Base-by-base conservation (phyloP, 805 yeast genomes). In the Lipomyces yamanashiensis region DNA sequence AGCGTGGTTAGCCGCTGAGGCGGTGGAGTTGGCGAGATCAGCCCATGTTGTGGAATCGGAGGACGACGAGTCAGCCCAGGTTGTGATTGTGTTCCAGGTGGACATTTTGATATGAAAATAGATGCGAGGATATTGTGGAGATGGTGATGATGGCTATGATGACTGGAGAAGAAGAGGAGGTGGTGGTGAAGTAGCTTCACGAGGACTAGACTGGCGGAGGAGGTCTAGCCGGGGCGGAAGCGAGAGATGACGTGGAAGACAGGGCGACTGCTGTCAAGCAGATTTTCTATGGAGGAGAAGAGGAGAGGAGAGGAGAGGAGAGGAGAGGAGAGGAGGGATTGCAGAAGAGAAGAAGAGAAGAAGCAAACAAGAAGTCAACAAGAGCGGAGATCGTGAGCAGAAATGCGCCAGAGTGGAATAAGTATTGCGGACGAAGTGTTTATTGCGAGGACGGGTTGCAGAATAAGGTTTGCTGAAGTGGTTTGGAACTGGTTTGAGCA, bases 1-100 rank as follows among this genome's bases (percentile, higher is more conserved):
- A 19, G 19, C 55, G 28, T 40, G 52, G 37, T 33, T 53, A 7
- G 43, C 49, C 7, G 36, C 52, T 2, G 48, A 5, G 8, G 13
- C 21, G 23, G 53, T 56, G 7, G 59, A 47, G n/a, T 56, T 49
- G 13, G 44, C 59, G 28, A 40, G 19, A n/a, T 43, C 58, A 8
- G 47, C 39, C 47, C 49, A 45, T 6, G 23, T 28, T 8, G 41
- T 15, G 34, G 45, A 21, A 36, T 45, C 3, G 5, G 36, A n/a
- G 48, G 44, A n/a, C 33, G 59, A 45, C 41, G 53, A 37, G 48
- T 33, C 45, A 7, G 47, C 53, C 59, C 59, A 56, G 28, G 59
- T 15, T n/a, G 59, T 34, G 43, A 47, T 9, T 12, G 59, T 56
- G 28, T 34, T 47, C 54, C 53, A 56, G 39, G 53, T 12, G 10